Evolutionary conservation across 768 basidiomycete genomes (phyloP), one percentile per base, ranked within the genome.

Genomic region (Psilocybe sp.): DNA sequence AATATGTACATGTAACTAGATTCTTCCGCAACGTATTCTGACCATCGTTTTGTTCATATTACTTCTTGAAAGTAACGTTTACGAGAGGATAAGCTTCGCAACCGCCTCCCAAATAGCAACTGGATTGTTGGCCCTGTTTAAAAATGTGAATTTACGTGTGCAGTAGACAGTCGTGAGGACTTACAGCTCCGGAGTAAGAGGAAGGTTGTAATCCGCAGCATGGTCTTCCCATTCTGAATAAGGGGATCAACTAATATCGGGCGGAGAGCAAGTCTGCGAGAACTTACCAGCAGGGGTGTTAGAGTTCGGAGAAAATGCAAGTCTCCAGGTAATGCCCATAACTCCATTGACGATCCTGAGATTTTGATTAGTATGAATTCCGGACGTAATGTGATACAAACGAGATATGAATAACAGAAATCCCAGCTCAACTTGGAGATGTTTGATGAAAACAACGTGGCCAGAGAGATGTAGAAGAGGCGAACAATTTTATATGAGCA

Each of bases 281-380:
- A 34, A 55, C 67, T 41, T 52, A 80, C 81, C 80, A 72, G 84
- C 83, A 0, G 82, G 82, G 61, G 80, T 66, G n/a, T 61, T 62
- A 16, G 79, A 69, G 54, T 81, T 67, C 74, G 60, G 33, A 84
- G 64, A 11, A 56, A 82, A 83, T 8, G 71, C 81, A 11, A 83
- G 67, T 50, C 82, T 70, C 80, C 80, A 85, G 32, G 82, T 79
- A 43, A 84, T 77, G 16, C 82, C 81, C 60, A 80, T 78, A 12
- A 80, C 67, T 32, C 77, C 79, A 59, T 81, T 80, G 13, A 79
- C 78, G 46, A 77, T 53, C 53, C 81, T 81, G 32, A 16, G 31
- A 6, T 4, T 28, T 28, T 28, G 23, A 28, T 28, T 28, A 7
- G 7, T 28, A 28, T 28, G 23, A 28, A 28, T 28, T 3, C 23